These are phyloP conservation scores for Martiniozyma abietophila DNA, from an alignment of 805 yeast species.

Conservation along the genomic window DNA sequence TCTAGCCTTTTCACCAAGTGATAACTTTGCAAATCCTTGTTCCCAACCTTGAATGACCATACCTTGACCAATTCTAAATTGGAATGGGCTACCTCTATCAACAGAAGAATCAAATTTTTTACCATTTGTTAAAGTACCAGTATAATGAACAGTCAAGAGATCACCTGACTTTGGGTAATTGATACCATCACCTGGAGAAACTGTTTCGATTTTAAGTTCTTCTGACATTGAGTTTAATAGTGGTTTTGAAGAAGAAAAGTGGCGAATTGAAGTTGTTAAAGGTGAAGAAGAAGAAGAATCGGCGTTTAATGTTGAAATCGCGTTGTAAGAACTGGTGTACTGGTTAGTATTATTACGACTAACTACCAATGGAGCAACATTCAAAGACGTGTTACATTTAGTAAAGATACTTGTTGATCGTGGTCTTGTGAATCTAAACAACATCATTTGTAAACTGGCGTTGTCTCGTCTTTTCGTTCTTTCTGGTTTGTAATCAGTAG, in stretches of 20 bases:
- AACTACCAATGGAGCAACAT: too few species aligned
- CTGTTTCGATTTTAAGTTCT: slow-evolving; percentile 26
- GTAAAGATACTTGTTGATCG: too few species aligned
- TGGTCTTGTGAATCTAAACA: too few species aligned
- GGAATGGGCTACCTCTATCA: slow-evolving; percentile 94
- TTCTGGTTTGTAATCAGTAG: too few species aligned
- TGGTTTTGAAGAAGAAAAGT: background rate
- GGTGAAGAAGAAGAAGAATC: too few species aligned
- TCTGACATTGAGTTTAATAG: slow-evolving; percentile 11
- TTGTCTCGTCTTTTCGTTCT: too few species aligned
- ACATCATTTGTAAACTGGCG: too few species aligned
- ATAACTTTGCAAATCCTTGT: slow-evolving; percentile 83
- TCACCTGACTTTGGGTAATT: slow-evolving; percentile 85
- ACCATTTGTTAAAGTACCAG: slow-evolving; percentile 92
- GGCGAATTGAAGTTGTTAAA: background rate
- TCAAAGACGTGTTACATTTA: too few species aligned
- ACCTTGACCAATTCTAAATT: slow-evolving; percentile 89
- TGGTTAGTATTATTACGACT: too few species aligned
- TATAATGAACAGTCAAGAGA: slow-evolving; percentile 87
- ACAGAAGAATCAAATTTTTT: slow-evolving; percentile 93
- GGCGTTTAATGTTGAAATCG: too few species aligned
- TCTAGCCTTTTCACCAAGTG: slow-evolving; percentile 88
- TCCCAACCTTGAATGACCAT: slow-evolving; percentile 98
- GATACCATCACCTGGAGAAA: slow-evolving; percentile 61
- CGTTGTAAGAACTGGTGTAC: too few species aligned